phyloP scores from a whole-genome alignment of 1,284 basidiomycete species.

The Irpex sp. region DNA sequence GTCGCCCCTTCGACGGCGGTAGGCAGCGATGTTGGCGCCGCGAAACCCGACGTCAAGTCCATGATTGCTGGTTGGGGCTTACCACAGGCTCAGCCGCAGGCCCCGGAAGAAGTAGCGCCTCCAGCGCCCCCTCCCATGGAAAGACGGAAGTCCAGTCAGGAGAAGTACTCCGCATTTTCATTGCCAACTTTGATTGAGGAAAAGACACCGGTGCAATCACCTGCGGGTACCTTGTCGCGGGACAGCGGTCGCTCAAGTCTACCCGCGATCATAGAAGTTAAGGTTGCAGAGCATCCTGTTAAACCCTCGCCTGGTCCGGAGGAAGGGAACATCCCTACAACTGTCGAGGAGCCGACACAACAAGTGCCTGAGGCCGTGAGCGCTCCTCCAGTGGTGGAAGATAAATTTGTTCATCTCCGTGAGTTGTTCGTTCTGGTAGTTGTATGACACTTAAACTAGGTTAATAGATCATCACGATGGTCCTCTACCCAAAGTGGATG shows the following conservation, averaged over 20 bases:
- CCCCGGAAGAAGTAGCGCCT: conserved; percentile 1
- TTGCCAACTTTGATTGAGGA: conserved; percentile 69
- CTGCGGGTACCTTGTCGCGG: conserved; percentile 48
- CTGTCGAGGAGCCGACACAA: background rate
- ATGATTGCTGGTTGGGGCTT: conserved; percentile 22
- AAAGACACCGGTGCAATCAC: conserved; percentile 54
- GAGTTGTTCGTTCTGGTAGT: background rate
- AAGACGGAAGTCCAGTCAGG: conserved; percentile 62
- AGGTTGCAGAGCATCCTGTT: background rate
- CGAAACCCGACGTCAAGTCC: conserved; percentile 20
- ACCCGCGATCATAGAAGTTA: background rate
- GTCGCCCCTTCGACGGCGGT: conserved; percentile 2
- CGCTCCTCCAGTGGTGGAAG: background rate
- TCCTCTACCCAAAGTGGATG: conserved; percentile 47
- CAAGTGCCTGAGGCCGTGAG: conserved; percentile 3
- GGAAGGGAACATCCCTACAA: background rate
- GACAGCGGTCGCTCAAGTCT: conserved; percentile 21
- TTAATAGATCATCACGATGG: conserved; percentile 38
- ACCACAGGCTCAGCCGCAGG: conserved; percentile 12
- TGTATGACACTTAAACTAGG: background rate
- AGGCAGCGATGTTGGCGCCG: conserved; percentile 8
- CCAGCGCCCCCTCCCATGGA: conserved; percentile 29
- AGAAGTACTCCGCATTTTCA: conserved; percentile 56
- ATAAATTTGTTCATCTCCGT: conserved; percentile 4
- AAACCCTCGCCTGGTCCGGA: too few relatives aligned